Conservation (phyloP, 192 early-diverging fungal species). For the Podila minutissima region DNA sequence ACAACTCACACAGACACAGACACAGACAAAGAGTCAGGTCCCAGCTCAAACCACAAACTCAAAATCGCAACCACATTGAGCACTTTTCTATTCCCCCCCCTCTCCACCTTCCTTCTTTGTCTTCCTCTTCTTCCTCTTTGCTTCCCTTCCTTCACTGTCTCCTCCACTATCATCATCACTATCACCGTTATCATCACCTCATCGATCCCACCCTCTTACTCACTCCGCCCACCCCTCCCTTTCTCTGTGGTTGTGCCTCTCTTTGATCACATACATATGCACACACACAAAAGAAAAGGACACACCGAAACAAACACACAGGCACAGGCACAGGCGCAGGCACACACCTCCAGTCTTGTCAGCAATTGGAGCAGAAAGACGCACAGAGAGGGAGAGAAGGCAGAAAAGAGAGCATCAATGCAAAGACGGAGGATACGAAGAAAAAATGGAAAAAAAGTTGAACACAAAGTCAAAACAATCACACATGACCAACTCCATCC, state of each 20-base stretch:
- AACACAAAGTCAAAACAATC: neutral
- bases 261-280: neutral
- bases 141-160: neutral
- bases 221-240: too few relatives aligned
- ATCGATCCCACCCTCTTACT: too few relatives aligned
- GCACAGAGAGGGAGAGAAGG: neutral
- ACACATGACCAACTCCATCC: neutral
- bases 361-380: neutral
- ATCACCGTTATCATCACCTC: too few relatives aligned
- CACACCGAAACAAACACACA: neutral
- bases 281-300: neutral
- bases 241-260: too few relatives aligned
- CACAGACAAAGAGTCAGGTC: neutral
- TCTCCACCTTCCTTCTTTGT: neutral
- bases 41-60: constrained; percentile 3
- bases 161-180: neutral
- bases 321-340: neutral
- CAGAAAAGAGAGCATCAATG: neutral
- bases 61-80: neutral
- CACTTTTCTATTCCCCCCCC: neutral
- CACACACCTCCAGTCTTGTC: neutral
- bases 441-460: neutral
- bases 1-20: too few relatives aligned
- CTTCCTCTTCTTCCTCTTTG: neutral
- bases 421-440: neutral